Conservation (phyloP, 768 basidiomycete genomes). For the Podaxis pistillaris region DNA sequence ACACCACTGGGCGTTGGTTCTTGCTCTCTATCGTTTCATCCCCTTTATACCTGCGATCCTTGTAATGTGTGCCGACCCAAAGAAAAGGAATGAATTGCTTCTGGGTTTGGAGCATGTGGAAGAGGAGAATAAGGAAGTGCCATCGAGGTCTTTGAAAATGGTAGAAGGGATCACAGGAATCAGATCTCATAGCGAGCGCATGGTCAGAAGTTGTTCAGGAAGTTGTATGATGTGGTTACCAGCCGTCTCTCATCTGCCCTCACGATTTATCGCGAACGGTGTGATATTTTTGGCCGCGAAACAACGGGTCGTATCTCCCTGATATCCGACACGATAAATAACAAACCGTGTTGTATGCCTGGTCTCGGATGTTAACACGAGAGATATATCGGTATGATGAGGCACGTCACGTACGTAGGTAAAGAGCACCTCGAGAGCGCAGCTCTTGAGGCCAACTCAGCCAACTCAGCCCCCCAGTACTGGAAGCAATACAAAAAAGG, state of each 20-base stretch:
- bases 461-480: too few species aligned
- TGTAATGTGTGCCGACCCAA: not conserved
- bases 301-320: not conserved
- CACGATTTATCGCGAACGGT: not conserved
- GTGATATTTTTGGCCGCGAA: constrained; percentile 4
- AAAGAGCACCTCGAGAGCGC: too few species aligned
- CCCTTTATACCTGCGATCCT: constrained; percentile 7
- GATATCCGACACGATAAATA: not conserved
- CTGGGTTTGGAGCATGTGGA: not conserved
- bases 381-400: not conserved
- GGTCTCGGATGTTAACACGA: not conserved
- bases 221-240: not conserved
- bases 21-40: not conserved
- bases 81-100: not conserved
- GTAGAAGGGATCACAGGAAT: not conserved
- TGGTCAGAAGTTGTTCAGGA: not conserved
- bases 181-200: not conserved
- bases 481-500: not conserved
- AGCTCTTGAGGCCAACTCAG: too few species aligned
- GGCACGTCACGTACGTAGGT: not conserved
- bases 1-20: constrained; percentile 2
- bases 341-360: not conserved
- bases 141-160: not conserved
- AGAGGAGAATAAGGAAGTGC: not conserved
- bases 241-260: not conserved